A percentile compares a stretch with the other conserved stretches of the same genome.
Conservation (phyloP, 176 grass and related monocot genomes). For the Coix lacrymajobi region DNA sequence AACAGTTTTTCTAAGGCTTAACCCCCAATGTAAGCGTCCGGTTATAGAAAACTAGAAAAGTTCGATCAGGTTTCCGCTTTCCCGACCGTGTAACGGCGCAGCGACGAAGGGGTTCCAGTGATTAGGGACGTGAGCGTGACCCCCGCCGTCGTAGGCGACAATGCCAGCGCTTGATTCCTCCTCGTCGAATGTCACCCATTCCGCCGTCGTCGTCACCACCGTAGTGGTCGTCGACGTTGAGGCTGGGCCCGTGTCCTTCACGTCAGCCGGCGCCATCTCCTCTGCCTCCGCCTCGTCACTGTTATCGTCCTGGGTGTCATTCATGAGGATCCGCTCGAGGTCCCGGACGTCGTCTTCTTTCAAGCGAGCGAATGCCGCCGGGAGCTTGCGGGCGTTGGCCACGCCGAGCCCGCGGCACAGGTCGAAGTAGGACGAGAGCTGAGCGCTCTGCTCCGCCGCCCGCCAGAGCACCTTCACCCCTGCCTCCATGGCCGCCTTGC, state of each 20-base stretch:
- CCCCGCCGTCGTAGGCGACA: background rate
- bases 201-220: background rate
- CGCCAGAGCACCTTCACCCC: slow-evolving; percentile 26
- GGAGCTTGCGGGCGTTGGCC: slow-evolving; percentile 42
- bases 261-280: background rate
- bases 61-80: background rate
- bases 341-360: slow-evolving; percentile 21
- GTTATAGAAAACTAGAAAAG: background rate
- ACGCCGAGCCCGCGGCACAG: slow-evolving; percentile 45
- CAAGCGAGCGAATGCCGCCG: slow-evolving; percentile 19
- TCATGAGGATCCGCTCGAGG: slow-evolving; percentile 33
- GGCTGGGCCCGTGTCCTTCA: too few relatives aligned
- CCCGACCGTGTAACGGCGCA: background rate
- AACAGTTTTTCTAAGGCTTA: background rate
- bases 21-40: background rate
- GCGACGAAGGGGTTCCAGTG: slow-evolving; percentile 24
- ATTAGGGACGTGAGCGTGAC: too few relatives aligned
- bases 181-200: slow-evolving; percentile 1
- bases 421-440: slow-evolving; percentile 39
- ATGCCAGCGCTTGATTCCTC: background rate
- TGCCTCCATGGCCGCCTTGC: background rate
- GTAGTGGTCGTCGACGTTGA: background rate
- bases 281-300: background rate
- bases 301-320: background rate
- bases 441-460: slow-evolving; percentile 32